These are phyloP conservation scores for Botrytis galanthina DNA, from an alignment of 2,329 filamentous ascomycete species.

Conservation along the genomic window DNA sequence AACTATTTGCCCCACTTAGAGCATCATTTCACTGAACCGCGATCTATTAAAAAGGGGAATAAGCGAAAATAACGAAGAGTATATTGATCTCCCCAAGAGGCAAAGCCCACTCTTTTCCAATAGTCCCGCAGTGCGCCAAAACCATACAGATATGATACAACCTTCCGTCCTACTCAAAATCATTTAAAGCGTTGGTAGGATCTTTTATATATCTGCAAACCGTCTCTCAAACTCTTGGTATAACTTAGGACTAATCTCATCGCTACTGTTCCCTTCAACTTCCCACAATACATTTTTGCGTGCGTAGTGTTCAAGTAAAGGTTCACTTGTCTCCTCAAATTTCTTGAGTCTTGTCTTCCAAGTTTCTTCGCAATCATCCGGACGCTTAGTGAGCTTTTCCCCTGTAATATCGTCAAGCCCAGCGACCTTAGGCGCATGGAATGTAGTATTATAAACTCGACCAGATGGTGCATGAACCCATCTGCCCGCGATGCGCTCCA, in stretches of 20 bases:
- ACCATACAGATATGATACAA: conserved; percentile 3
- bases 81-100: not conserved
- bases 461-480: conserved; percentile 94
- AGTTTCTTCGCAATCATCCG: conserved; percentile 83
- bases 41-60: not conserved
- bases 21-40: not conserved
- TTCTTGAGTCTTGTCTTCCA: conserved; percentile 78
- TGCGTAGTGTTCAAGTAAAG: conserved; percentile 85
- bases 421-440: conserved; percentile 77
- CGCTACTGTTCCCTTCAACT: conserved; percentile 83
- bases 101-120: not conserved
- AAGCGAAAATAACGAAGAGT: conserved; percentile 2
- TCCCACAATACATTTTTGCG: conserved; percentile 80
- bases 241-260: conserved; percentile 92
- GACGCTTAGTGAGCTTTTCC: conserved; percentile 75
- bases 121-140: conserved; percentile 2
- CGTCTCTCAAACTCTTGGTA: conserved; percentile 76
- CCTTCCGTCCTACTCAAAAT: conserved; percentile 5
- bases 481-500: conserved; percentile 84
- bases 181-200: not conserved
- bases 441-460: conserved; percentile 90
- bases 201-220: conserved; percentile 49
- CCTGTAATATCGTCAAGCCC: conserved; percentile 90
- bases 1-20: not conserved
- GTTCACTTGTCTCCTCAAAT: conserved; percentile 83